Percentiles rank a stretch among this genome's conserved stretches.
Evolutionary conservation across 23 red algal genomes (phyloP).

Genomic region (Gracilariopsis chorda): DNA sequence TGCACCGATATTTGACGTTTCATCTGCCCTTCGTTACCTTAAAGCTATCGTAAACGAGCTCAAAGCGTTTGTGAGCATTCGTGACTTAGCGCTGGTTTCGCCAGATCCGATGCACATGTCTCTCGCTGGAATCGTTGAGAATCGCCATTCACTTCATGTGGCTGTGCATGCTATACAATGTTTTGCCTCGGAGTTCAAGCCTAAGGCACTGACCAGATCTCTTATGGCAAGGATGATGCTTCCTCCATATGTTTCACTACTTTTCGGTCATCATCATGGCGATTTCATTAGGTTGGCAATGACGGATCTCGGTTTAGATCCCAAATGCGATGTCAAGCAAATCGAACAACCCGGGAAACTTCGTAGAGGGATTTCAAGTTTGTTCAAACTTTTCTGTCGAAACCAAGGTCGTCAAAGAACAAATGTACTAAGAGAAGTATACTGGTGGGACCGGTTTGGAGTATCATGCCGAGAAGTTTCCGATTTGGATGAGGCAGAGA

Average conservation of each 20-base stretch:
- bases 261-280: slow-evolving; percentile 19
- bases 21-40: slow-evolving; percentile 29
- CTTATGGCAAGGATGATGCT: slow-evolving; percentile 56
- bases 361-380: not conserved
- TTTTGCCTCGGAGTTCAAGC: slow-evolving; percentile 45
- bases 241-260: slow-evolving; percentile 1
- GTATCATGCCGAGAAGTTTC: not conserved
- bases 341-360: not conserved
- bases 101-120: not conserved
- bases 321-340: not conserved
- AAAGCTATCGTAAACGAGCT: slow-evolving; percentile 33
- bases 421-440: not conserved
- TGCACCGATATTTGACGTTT: slow-evolving; percentile 28
- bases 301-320: slow-evolving; percentile 27
- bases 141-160: slow-evolving; percentile 42
- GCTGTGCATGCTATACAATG: slow-evolving; percentile 18
- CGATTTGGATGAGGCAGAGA: not conserved
- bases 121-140: not conserved
- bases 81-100: not conserved
- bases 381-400: slow-evolving; percentile 38
- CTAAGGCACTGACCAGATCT: slow-evolving; percentile 30
- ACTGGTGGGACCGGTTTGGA: slow-evolving; percentile 55
- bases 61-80: not conserved
- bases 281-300: slow-evolving; percentile 4
- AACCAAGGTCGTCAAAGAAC: slow-evolving; percentile 37